Base-by-base conservation (phyloP, 106 monocot genomes). In the Narthecium ossifragum region DNA sequence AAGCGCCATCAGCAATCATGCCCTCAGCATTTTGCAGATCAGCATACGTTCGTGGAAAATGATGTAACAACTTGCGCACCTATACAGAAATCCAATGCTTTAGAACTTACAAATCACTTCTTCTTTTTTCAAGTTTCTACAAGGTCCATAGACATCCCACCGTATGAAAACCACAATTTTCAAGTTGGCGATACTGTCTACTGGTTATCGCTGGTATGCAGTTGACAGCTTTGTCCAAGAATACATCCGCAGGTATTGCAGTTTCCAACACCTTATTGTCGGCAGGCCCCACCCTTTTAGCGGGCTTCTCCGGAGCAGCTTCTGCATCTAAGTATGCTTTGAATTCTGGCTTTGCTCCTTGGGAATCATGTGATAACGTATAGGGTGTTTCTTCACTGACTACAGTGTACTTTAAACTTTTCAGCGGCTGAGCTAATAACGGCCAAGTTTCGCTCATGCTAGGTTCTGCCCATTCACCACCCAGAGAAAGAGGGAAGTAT, bases 11-110 rank as follows among this genome's bases (percentile, higher is more conserved):
- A 66, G 73, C 57, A 53, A 86, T 82, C 21, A 55, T 40, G 40
- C 51, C 73, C n/a, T 60, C 71, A 54, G 78, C 65, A 69, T 87
- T 87, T 56, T 77, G 74, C 28, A 81, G 53, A 70, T 98, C 90
- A 66, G 84, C 90, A 72, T 98, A 98, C 6, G 86, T 87, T 57
- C 87, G 83, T 66, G 98, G 98, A 48, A 91, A 98, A 79, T 98
- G 91, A 25, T 88, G 83, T 29, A 98, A 72, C 74, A 98, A 73
- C 63, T 98, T 90, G 14, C 98, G 78, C 51, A 86, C 65, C 96
- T 96, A 55, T 33, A 71, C 18, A 45, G 57, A 39, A 53, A 26
- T 63, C 7, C 14, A 24, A 59, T 4, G 1, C 38, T 26, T 60
- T n/a, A n/a, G n/a, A n/a, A n/a, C n/a, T n/a, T n/a, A n/a, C n/a